Percentiles rank a stretch among this genome's conserved stretches.
phyloP scores from a whole-genome alignment of 192 early-diverging fungal genomes.

The Coemansia sp. region DNA sequence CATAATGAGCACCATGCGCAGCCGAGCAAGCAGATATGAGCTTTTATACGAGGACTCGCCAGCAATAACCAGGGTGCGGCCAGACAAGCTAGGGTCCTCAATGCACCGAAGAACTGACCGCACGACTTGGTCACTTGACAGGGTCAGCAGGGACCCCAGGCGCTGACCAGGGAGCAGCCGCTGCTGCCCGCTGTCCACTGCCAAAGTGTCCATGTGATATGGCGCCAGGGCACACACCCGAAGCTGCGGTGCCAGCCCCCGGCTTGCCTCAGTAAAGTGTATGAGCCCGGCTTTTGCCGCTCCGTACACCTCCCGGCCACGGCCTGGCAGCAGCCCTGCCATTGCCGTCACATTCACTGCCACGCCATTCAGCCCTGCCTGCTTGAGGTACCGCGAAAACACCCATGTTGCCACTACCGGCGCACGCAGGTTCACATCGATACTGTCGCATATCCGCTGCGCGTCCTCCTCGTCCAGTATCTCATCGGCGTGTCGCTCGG shows the following conservation, averaged over 20 bases:
- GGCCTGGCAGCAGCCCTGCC: conserved; percentile 37
- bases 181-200: conserved; percentile 4
- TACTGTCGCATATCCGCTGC: conserved; percentile 20
- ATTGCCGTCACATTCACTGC: conserved; percentile 41
- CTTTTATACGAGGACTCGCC: conserved; percentile 35
- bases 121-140: conserved; percentile 40
- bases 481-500: conserved; percentile 24
- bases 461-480: conserved; percentile 21
- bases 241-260: conserved; percentile 21
- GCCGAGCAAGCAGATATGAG: conserved; percentile 18
- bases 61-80: conserved; percentile 33
- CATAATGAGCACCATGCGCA: conserved; percentile 40
- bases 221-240: conserved; percentile 43
- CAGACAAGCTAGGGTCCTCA: conserved; percentile 27
- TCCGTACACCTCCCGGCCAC: conserved; percentile 44
- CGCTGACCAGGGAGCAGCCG: conserved; percentile 36
- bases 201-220: conserved; percentile 39
- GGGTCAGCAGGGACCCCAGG: conserved; percentile 32
- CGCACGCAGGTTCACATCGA: conserved; percentile 37
- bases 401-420: conserved; percentile 38
- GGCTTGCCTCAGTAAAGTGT: conserved; percentile 40
- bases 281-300: conserved; percentile 44
- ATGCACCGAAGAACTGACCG: conserved; percentile 37
- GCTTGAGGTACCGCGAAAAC: conserved; percentile 25
- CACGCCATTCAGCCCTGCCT: conserved; percentile 13